phyloP scores from a whole-genome alignment of 805 yeast species.

The Barnettozyma sucrosica region DNA sequence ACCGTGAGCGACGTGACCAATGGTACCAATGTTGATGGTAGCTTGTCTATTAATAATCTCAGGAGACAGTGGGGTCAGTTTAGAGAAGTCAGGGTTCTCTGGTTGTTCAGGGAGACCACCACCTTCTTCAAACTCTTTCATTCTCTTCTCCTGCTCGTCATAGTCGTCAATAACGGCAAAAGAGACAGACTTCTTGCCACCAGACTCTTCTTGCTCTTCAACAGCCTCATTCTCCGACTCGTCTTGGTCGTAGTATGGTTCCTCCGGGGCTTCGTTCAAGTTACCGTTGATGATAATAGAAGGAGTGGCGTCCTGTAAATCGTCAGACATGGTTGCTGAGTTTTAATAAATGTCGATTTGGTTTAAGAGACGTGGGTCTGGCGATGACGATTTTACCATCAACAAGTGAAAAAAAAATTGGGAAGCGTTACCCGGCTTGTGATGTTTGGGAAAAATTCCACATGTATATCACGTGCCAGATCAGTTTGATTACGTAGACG shows the following conservation, averaged over 20 bases:
- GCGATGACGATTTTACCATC: background rate
- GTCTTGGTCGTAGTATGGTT: conserved; percentile 32
- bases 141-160: conserved; percentile 70
- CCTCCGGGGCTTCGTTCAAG: conserved; percentile 32
- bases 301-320: conserved; percentile 80
- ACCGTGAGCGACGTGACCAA: conserved; percentile 96
- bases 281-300: conserved; percentile 72
- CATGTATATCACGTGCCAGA: no score
- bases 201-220: conserved; percentile 35
- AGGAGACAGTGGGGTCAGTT: conserved; percentile 82
- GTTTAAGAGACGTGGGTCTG: background rate
- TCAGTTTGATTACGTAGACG: background rate
- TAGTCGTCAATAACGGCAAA: conserved; percentile 70
- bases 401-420: background rate
- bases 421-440: conserved; percentile 7
- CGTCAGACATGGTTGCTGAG: conserved; percentile 51
- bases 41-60: conserved; percentile 99
- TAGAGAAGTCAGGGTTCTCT: conserved; percentile 73
- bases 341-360: no score
- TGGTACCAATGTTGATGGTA: conserved; percentile 95
- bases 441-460: background rate
- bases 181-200: conserved; percentile 66
- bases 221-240: conserved; percentile 36
- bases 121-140: conserved; percentile 90
- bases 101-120: conserved; percentile 99